A percentile compares a stretch with the other conserved stretches of the same genome.
Evolutionary conservation across 306 rosid genomes (phyloP).

Genomic region (Cicer cuneatum): DNA sequence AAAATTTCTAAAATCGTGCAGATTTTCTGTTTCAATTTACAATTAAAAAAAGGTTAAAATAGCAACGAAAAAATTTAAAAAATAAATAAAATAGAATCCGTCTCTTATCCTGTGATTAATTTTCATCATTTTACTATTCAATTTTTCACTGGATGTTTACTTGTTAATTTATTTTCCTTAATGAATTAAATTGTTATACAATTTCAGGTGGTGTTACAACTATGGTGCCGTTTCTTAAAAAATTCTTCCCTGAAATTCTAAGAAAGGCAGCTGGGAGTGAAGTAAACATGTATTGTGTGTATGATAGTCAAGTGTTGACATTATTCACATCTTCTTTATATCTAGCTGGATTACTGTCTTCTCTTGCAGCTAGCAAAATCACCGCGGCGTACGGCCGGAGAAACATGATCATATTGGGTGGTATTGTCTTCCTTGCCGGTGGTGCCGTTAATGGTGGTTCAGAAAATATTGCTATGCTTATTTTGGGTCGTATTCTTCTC

Average conservation of each 20-base stretch:
- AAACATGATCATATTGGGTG: not conserved
- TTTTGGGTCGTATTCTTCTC: slow-evolving; percentile 13
- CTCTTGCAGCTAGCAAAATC: slow-evolving; percentile 63
- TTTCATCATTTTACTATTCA: no score
- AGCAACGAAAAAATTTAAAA: no score
- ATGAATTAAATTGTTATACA: not conserved
- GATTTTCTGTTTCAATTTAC: no score
- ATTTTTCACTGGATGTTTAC: no score
- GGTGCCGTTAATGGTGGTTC: not conserved
- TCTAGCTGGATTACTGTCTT: slow-evolving; percentile 60
- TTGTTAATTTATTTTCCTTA: no score
- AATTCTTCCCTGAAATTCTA: slow-evolving; percentile 61
- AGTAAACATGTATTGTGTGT: slow-evolving; percentile 62
- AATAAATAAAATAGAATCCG: no score
- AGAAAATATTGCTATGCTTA: not conserved
- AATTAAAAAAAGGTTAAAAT: no score
- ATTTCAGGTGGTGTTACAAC: slow-evolving; percentile 69
- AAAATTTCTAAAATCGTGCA: no score
- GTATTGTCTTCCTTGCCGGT: not conserved
- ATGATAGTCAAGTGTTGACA: slow-evolving; percentile 67
- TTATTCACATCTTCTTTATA: slow-evolving; percentile 72
- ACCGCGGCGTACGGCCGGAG: slow-evolving; percentile 4
- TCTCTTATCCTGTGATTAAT: no score
- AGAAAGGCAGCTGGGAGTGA: slow-evolving; percentile 47
- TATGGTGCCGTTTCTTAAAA: slow-evolving; percentile 64